phyloP scores from a whole-genome alignment of 2,329 filamentous ascomycete species.

The Sarocladiaceae sp. region DNA sequence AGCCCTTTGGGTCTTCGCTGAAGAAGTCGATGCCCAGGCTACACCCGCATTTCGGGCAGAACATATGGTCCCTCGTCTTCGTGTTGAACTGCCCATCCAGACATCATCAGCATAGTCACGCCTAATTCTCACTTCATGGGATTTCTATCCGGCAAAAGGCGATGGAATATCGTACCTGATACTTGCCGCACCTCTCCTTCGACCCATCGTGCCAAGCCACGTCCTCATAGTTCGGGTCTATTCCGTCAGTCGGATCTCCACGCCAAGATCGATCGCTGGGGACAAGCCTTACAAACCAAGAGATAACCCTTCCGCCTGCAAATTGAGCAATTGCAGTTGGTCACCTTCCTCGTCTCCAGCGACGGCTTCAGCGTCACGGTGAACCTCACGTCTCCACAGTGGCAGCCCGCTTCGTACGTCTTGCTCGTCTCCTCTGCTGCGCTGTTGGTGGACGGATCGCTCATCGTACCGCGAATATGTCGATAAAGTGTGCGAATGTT shows the following conservation, averaged over 20 bases:
- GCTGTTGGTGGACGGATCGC: background rate
- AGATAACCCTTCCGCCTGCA: constrained; percentile 46
- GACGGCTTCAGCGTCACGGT: constrained; percentile 41
- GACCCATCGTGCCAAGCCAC: constrained; percentile 37
- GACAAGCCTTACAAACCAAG: constrained; percentile 34
- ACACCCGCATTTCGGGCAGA: constrained; percentile 39
- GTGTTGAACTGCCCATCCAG: constrained; percentile 33
- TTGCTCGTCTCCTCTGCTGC: background rate
- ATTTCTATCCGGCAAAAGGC: too few relatives aligned
- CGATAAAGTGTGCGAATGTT: too few relatives aligned
- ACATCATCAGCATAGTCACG: background rate
- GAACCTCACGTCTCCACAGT: constrained; percentile 46
- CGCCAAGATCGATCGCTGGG: background rate
- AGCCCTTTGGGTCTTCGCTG: constrained; percentile 21
- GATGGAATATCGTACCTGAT: constrained; percentile 20
- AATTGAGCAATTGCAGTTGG: constrained; percentile 49
- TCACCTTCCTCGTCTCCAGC: constrained; percentile 36
- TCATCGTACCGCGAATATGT: background rate
- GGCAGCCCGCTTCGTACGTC: constrained; percentile 44
- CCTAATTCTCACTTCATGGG: too few relatives aligned
- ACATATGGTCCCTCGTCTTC: constrained; percentile 41
- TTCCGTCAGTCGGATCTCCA: background rate
- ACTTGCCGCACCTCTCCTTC: constrained; percentile 26
- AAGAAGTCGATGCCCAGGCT: constrained; percentile 41
- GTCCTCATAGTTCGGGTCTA: constrained; percentile 32